Evolutionary conservation across 257 asterid species (phyloP).

Genomic region (Galeopsis tetrahit): DNA sequence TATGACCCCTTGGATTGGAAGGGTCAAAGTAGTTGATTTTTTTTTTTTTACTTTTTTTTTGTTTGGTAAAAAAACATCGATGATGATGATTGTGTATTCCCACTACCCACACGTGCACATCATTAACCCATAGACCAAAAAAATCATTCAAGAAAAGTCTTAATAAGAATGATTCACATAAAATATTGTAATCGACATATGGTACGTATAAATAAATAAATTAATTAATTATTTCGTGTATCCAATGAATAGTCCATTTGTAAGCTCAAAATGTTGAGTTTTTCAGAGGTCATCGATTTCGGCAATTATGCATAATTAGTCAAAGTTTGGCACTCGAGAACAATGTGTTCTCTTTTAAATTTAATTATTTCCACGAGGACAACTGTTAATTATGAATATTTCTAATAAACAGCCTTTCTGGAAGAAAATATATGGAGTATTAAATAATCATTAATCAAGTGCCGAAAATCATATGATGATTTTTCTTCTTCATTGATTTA

Average conservation of each 20-base stretch:
- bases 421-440: constrained; percentile 1
- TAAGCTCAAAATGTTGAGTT: constrained; percentile 24
- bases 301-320: constrained; percentile 33
- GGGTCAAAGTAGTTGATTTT: constrained; percentile 39
- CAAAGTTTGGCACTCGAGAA: constrained; percentile 51
- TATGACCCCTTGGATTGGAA: constrained; percentile 11
- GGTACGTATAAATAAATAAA: too few relatives aligned
- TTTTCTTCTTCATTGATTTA: background rate
- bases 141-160: too few relatives aligned
- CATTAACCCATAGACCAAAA: constrained; percentile 30
- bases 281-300: constrained; percentile 39
- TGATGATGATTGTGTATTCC: constrained; percentile 34
- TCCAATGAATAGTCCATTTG: background rate
- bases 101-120: constrained; percentile 58
- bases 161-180: too few relatives aligned
- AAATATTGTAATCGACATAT: too few relatives aligned
- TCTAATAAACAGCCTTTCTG: background rate
- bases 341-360: background rate
- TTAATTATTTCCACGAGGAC: constrained; percentile 32
- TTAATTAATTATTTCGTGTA: background rate
- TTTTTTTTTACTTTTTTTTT: background rate
- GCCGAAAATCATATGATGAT: background rate
- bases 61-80: constrained; percentile 19
- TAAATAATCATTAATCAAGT: background rate
- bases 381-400: background rate